Conservation (phyloP, 2,329 filamentous ascomycete species). For the Talaromyces funiculosus region DNA sequence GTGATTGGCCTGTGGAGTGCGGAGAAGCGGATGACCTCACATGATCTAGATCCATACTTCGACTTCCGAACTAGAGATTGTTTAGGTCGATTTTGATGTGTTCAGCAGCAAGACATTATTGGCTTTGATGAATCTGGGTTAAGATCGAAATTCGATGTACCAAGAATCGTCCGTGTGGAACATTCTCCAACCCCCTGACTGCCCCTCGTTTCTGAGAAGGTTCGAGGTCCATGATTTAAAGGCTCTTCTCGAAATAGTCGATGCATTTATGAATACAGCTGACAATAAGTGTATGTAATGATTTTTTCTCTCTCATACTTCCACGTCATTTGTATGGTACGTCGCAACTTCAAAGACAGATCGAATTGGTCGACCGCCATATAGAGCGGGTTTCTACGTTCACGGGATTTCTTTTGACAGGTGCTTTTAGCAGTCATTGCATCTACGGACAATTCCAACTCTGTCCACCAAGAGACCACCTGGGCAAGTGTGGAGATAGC, state of each 20-base stretch:
- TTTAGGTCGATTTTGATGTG: not conserved
- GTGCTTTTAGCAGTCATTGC: not conserved
- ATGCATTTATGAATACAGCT: not conserved
- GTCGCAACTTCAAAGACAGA: too few species aligned
- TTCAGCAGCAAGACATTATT: not conserved
- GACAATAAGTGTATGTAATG: not conserved
- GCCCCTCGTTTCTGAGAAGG: not conserved
- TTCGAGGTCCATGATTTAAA: not conserved
- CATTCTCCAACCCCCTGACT: not conserved
- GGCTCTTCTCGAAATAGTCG: not conserved
- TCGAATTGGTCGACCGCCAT: not conserved
- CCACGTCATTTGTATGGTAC: too few species aligned
- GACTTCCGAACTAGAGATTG: not conserved
- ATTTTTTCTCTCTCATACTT: not conserved
- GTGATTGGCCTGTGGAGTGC: slow-evolving; percentile 3
- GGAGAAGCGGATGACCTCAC: not conserved
- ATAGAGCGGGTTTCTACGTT: not conserved
- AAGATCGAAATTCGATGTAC: not conserved
- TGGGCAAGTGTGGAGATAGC: too few species aligned
- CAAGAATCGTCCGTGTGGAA: not conserved
- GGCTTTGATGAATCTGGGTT: not conserved
- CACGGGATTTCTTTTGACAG: not conserved
- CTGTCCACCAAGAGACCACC: too few species aligned
- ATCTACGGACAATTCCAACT: too few species aligned
- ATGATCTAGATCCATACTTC: too few species aligned